These are phyloP conservation scores for Tylopilus sp. DNA, from an alignment of 1,284 basidiomycete genomes.

Conservation along the genomic window DNA sequence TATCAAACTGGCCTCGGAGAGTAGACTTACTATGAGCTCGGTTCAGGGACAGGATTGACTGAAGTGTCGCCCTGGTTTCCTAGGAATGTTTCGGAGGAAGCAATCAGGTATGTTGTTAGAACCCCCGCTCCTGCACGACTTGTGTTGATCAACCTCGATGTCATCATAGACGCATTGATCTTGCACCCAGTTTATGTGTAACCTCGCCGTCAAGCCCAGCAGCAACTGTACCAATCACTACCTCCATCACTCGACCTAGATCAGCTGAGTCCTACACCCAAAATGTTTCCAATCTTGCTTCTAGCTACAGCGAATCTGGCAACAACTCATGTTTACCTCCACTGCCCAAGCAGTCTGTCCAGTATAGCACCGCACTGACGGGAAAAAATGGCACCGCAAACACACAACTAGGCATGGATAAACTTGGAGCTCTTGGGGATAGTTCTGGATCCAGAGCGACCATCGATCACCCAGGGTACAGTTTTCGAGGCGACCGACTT, in stretches of 20 bases:
- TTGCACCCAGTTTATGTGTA: conserved; percentile 67
- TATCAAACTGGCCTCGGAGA: conserved; percentile 82
- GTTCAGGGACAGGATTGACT: background rate
- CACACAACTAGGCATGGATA: conserved; percentile 25
- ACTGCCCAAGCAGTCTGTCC: conserved; percentile 34
- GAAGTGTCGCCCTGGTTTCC: conserved; percentile 12
- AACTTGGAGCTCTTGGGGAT: conserved; percentile 45
- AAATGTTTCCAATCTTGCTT: conserved; percentile 16
- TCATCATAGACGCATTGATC: conserved; percentile 67
- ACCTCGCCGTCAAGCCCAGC: conserved; percentile 36
- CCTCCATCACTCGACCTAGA: conserved; percentile 30
- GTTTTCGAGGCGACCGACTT: conserved; percentile 29
- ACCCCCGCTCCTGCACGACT: background rate
- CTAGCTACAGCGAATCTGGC: conserved; percentile 22
- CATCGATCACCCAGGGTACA: conserved; percentile 40
- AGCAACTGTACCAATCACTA: conserved; percentile 39
- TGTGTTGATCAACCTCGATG: conserved; percentile 6
- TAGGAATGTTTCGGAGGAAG: conserved; percentile 69
- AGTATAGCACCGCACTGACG: conserved; percentile 44
- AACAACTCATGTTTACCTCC: conserved; percentile 16
- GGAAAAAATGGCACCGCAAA: conserved; percentile 26
- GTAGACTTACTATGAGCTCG: too few relatives aligned
- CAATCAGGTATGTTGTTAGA: conserved; percentile 57
- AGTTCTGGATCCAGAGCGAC: conserved; percentile 26
- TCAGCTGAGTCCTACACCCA: conserved; percentile 34